Percentiles rank a stretch among this genome's conserved stretches.
Evolutionary conservation across 805 yeast genomes (phyloP).

Genomic region (Danielozyma ontarioensis): DNA sequence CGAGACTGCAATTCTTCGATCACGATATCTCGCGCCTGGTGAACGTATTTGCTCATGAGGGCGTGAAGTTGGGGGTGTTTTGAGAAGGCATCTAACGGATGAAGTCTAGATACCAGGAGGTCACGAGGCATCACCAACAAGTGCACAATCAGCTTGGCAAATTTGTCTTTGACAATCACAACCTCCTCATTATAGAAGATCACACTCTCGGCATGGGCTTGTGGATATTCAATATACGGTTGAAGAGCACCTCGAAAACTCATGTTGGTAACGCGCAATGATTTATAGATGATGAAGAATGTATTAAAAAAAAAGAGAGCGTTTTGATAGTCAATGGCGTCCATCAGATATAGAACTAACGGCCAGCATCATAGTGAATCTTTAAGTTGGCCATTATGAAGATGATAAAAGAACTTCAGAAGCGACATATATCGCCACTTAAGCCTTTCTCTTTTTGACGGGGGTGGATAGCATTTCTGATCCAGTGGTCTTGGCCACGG

Average conservation of each 20-base stretch:
- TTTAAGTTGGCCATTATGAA: no score
- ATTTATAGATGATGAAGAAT: no score
- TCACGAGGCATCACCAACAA: slow-evolving; percentile 56
- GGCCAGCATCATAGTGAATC: no score
- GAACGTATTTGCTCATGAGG: slow-evolving; percentile 26
- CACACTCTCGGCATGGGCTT: slow-evolving; percentile 28
- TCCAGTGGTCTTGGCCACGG: no score
- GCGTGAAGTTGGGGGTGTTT: slow-evolving; percentile 23
- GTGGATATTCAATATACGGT: slow-evolving; percentile 46
- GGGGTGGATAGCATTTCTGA: no score
- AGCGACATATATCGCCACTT: no score
- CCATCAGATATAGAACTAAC: no score
- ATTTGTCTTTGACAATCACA: slow-evolving; percentile 54
- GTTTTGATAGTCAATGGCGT: no score
- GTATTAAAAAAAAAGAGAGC: no score
- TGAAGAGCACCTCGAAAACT: slow-evolving; percentile 46
- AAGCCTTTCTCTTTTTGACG: no score
- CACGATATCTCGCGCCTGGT: slow-evolving; percentile 27
- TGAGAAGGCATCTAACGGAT: slow-evolving; percentile 50
- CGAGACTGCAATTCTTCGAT: slow-evolving; percentile 22
- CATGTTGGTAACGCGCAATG: slow-evolving; percentile 30
- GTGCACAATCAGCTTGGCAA: slow-evolving; percentile 61
- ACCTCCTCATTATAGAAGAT: slow-evolving; percentile 47
- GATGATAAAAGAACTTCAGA: no score
- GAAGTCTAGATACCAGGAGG: slow-evolving; percentile 30